phyloP scores from a whole-genome alignment of 1,284 basidiomycete genomes.

The Chiua sp. region DNA sequence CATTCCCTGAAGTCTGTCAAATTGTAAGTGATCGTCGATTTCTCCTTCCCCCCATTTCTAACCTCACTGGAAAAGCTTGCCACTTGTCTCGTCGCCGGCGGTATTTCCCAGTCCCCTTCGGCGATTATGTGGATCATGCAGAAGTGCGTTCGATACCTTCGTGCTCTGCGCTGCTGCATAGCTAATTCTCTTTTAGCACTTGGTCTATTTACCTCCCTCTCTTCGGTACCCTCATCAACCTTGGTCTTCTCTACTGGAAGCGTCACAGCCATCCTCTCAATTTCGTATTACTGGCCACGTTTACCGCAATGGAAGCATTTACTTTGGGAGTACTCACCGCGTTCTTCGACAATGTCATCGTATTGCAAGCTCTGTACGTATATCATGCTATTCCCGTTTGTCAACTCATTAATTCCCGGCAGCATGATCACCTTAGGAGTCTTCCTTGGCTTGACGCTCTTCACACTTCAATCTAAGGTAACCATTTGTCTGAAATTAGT shows the following conservation, averaged over 20 bases:
- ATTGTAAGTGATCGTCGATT: slow-evolving; percentile 53
- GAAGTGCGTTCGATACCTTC: slow-evolving; percentile 53
- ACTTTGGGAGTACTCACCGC: slow-evolving; percentile 80
- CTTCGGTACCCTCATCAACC: slow-evolving; percentile 75
- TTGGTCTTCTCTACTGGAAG: slow-evolving; percentile 86
- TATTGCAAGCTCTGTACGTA: slow-evolving; percentile 84
- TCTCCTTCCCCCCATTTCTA: slow-evolving; percentile 7
- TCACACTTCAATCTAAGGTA: slow-evolving; percentile 86
- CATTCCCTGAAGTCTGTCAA: slow-evolving; percentile 58
- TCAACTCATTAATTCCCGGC: slow-evolving; percentile 18
- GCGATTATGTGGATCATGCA: slow-evolving; percentile 69
- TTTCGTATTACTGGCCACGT: slow-evolving; percentile 75
- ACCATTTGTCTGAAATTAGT: slow-evolving; percentile 10
- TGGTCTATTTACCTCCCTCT: slow-evolving; percentile 82
- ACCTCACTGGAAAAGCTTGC: slow-evolving; percentile 52
- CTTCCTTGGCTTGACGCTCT: slow-evolving; percentile 86
- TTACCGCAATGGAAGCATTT: slow-evolving; percentile 82
- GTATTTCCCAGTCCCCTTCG: slow-evolving; percentile 61
- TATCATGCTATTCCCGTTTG: neutral
- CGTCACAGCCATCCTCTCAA: slow-evolving; percentile 87
- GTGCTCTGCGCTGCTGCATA: slow-evolving; percentile 4
- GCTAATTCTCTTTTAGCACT: slow-evolving; percentile 45
- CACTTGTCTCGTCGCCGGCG: slow-evolving; percentile 71
- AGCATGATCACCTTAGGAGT: slow-evolving; percentile 86
- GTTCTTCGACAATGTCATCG: slow-evolving; percentile 76